A percentile compares a stretch with the other conserved stretches of the same genome.
These are phyloP conservation scores for Simplicillium aogashimaense DNA, from an alignment of 2,329 filamentous ascomycete genomes.

Conservation along the genomic window DNA sequence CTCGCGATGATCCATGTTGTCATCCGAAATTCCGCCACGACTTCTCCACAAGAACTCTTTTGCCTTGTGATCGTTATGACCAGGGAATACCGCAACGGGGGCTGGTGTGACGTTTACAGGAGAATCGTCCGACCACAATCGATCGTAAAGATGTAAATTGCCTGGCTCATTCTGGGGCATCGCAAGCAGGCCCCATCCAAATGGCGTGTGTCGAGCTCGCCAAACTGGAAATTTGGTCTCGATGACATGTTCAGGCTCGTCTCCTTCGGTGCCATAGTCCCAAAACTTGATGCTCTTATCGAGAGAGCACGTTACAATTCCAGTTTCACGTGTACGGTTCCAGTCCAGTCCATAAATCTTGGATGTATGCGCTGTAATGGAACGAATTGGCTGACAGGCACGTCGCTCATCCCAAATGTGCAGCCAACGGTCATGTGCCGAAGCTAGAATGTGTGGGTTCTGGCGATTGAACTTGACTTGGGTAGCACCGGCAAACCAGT, in stretches of 20 bases:
- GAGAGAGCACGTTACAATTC: constrained; percentile 77
- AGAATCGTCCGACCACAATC: constrained; percentile 35
- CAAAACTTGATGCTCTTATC: constrained; percentile 92
- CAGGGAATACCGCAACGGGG: constrained; percentile 48
- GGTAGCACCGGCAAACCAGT: constrained; percentile 89
- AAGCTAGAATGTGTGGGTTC: constrained; percentile 77
- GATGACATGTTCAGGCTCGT: constrained; percentile 67
- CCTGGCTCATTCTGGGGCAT: constrained; percentile 89
- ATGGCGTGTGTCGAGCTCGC: constrained; percentile 85
- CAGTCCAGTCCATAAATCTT: constrained; percentile 96
- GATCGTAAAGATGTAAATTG: constrained; percentile 76
- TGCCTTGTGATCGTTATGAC: constrained; percentile 58
- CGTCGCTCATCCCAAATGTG: constrained; percentile 86
- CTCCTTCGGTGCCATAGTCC: constrained; percentile 58
- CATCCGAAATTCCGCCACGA: constrained; percentile 56
- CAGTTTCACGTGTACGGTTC: constrained; percentile 67
- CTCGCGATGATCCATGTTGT: constrained; percentile 71
- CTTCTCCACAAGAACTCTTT: constrained; percentile 89
- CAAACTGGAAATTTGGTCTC: constrained; percentile 79
- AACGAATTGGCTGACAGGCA: constrained; percentile 66
- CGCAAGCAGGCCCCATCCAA: constrained; percentile 73
- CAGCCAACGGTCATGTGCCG: constrained; percentile 78
- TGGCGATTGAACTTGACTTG: constrained; percentile 94
- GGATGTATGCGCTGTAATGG: constrained; percentile 78
- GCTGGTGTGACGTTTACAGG: constrained; percentile 32